Evolutionary conservation across 140 eudicot genomes (phyloP).

Genomic region (Erigeron philadelphicus): DNA sequence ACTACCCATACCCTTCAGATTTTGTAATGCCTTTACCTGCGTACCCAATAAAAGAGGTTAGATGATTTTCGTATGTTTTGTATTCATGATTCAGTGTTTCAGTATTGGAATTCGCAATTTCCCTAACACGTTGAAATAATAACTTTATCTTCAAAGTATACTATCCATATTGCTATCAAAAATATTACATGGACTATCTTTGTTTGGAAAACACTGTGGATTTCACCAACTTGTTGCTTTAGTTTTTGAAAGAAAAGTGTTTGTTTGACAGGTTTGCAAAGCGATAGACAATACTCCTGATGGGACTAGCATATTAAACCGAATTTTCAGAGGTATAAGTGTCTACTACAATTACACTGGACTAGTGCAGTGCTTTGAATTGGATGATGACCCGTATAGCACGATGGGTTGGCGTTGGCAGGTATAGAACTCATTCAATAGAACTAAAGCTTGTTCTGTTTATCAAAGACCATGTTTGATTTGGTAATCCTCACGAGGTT

Average conservation of each 20-base stretch:
- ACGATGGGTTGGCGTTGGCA: too few species aligned
- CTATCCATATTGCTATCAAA: neutral
- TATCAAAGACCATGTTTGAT: too few species aligned
- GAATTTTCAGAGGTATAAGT: too few species aligned
- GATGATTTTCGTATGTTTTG: neutral
- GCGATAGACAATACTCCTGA: too few species aligned
- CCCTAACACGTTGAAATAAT: neutral
- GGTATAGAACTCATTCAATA: too few species aligned
- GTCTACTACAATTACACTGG: too few species aligned
- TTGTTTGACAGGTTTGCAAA: neutral
- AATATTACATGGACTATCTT: neutral
- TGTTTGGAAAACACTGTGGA: neutral
- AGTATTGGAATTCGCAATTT: neutral
- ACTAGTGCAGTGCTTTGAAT: too few species aligned
- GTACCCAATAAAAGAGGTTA: conserved; percentile 81
- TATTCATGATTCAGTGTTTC: neutral
- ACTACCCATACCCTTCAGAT: conserved; percentile 76
- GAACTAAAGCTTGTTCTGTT: too few species aligned
- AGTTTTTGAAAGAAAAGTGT: neutral
- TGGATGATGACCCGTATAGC: too few species aligned
- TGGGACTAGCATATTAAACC: too few species aligned
- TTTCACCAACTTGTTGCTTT: neutral
- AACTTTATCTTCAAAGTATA: neutral
- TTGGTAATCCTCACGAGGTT: too few species aligned
- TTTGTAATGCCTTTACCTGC: conserved; percentile 89